A percentile compares a stretch with the other conserved stretches of the same genome.
Conservation (phyloP, 176 grass and related monocot genomes). For the Carex littledalei region DNA sequence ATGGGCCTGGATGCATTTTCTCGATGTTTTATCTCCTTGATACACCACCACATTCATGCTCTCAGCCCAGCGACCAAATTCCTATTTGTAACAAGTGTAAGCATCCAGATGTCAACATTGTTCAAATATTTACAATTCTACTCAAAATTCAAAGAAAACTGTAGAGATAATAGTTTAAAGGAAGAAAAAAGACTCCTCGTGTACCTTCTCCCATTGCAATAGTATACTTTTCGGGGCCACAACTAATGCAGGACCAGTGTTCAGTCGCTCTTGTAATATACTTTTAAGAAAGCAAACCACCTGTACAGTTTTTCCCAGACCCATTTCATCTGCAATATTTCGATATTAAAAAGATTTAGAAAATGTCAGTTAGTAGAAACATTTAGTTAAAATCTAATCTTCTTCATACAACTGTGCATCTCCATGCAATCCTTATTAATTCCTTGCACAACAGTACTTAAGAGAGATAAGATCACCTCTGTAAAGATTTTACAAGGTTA, state of each 20-base stretch:
- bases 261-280: conserved; percentile 36
- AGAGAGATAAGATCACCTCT: neutral
- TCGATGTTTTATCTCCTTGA: conserved; percentile 55
- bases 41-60: conserved; percentile 64
- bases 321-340: conserved; percentile 68
- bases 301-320: conserved; percentile 75
- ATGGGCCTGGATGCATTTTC: conserved; percentile 45
- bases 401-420: neutral
- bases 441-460: neutral
- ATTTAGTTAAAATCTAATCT: neutral
- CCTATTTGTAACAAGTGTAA: conserved; percentile 30
- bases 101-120: neutral
- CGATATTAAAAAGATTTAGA: neutral
- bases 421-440: neutral
- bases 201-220: conserved; percentile 75
- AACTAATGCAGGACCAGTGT: conserved; percentile 36
- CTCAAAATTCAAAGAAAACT: neutral
- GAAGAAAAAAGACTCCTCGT: neutral
- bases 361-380: neutral
- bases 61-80: conserved; percentile 46
- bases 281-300: conserved; percentile 53
- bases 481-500: neutral
- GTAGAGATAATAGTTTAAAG: neutral
- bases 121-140: neutral
- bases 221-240: conserved; percentile 76